phyloP scores from a whole-genome alignment of 2,329 filamentous ascomycete genomes.

The Colletotrichum agaves region DNA sequence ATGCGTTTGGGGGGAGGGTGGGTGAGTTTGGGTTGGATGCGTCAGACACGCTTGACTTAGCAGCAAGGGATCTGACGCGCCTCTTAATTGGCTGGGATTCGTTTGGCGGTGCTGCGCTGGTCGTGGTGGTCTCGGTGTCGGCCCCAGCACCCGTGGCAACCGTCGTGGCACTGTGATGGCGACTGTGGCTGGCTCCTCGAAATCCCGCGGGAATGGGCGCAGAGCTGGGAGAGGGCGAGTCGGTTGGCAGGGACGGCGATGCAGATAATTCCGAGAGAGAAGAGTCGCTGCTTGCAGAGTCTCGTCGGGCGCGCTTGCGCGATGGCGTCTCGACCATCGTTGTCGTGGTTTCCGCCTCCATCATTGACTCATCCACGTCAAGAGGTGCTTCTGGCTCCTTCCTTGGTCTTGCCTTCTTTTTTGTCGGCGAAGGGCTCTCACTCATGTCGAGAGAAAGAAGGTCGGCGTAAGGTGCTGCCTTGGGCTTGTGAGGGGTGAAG shows the following conservation, averaged over 20 bases:
- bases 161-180: slow-evolving; percentile 38
- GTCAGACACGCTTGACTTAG: slow-evolving; percentile 51
- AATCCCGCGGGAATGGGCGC: slow-evolving; percentile 36
- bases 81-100: slow-evolving; percentile 52
- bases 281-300: slow-evolving; percentile 54
- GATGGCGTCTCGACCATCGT: slow-evolving; percentile 45
- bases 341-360: slow-evolving; percentile 15
- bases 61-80: slow-evolving; percentile 52
- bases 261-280: slow-evolving; percentile 53
- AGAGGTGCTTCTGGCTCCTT: slow-evolving; percentile 28
- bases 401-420: slow-evolving; percentile 13
- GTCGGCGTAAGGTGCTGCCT: slow-evolving; percentile 60
- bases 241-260: slow-evolving; percentile 43
- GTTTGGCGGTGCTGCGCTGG: slow-evolving; percentile 36
- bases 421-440: slow-evolving; percentile 34
- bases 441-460: slow-evolving; percentile 56
- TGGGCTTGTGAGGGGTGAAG: slow-evolving; percentile 57
- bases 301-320: slow-evolving; percentile 48
- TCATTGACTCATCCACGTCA: slow-evolving; percentile 19
- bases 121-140: slow-evolving; percentile 36
- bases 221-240: slow-evolving; percentile 50
- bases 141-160: slow-evolving; percentile 37
- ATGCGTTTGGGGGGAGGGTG: slow-evolving; percentile 41
- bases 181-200: slow-evolving; percentile 37
- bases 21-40: slow-evolving; percentile 51